A percentile compares a stretch with the other conserved stretches of the same genome.
phyloP scores from a whole-genome alignment of 2,329 filamentous ascomycete species.

The Juglanconis sp. region DNA sequence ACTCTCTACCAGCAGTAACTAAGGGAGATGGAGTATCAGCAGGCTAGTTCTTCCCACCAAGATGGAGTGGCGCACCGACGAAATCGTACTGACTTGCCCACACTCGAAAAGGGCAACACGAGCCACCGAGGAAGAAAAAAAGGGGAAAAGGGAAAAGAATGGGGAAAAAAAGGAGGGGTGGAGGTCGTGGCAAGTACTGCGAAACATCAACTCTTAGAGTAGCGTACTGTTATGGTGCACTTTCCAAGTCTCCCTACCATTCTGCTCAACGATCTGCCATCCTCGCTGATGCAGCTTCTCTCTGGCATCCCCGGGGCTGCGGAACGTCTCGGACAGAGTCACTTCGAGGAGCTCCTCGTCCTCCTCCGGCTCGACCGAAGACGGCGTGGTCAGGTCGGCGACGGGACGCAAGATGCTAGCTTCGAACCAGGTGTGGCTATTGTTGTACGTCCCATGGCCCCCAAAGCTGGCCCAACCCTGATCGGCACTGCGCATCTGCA shows the following conservation, averaged over 20 bases:
- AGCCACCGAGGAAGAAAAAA: neutral
- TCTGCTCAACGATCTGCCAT: neutral
- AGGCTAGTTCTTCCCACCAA: too few relatives aligned
- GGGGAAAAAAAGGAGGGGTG: neutral
- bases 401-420: conserved; percentile 20
- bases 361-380: neutral
- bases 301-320: neutral
- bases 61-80: too few relatives aligned
- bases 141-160: neutral
- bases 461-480: conserved; percentile 20
- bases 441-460: conserved; percentile 19
- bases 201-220: neutral
- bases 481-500: conserved; percentile 21
- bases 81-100: neutral
- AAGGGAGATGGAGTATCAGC: too few relatives aligned
- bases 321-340: neutral
- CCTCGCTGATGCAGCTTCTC: neutral
- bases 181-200: neutral
- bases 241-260: neutral
- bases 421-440: conserved; percentile 23
- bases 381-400: neutral
- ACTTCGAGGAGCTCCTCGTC: neutral
- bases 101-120: neutral
- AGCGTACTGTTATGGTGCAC: conserved; percentile 4
- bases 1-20: neutral